A percentile compares a stretch with the other conserved stretches of the same genome.
phyloP scores from a whole-genome alignment of 2,329 filamentous ascomycete species.

The Fusarium aywerte region DNA sequence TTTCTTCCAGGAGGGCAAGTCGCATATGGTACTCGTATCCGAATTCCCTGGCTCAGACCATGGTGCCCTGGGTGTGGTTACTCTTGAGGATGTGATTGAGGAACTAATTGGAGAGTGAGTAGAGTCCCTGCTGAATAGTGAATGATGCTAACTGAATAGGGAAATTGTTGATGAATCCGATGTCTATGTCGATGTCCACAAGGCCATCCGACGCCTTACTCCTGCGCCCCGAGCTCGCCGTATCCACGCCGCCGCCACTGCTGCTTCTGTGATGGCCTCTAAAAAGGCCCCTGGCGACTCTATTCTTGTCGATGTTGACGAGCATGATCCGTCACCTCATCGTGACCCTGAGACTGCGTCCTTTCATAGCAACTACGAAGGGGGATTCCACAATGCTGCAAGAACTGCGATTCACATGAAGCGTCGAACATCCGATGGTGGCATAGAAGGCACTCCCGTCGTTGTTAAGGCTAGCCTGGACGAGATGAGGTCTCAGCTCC shows the following conservation, averaged over 20 bases:
- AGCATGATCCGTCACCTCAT: constrained; percentile 53
- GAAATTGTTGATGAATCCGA: constrained; percentile 99
- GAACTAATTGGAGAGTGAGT: constrained; percentile 96
- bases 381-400: constrained; percentile 57
- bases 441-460: constrained; percentile 58
- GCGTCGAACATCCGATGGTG: constrained; percentile 68
- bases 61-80: constrained; percentile 92
- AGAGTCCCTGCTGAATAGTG: neutral
- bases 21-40: constrained; percentile 97
- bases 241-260: constrained; percentile 52
- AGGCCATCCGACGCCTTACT: constrained; percentile 89
- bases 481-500: constrained; percentile 72
- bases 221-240: constrained; percentile 82
- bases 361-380: constrained; percentile 53
- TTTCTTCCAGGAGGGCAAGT: constrained; percentile 99
- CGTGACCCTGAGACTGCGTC: constrained; percentile 49
- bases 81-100: constrained; percentile 97
- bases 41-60: constrained; percentile 89
- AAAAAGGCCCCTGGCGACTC: constrained; percentile 48
- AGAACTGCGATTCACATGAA: constrained; percentile 69
- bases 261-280: constrained; percentile 47
- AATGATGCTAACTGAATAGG: constrained; percentile 57
- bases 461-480: constrained; percentile 69
- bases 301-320: constrained; percentile 53
- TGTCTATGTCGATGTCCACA: constrained; percentile 98